Percentiles rank a stretch among this genome's conserved stretches.
Evolutionary conservation across 2,329 filamentous ascomycete species (phyloP).

Genomic region (Madurella mycetomatis): DNA sequence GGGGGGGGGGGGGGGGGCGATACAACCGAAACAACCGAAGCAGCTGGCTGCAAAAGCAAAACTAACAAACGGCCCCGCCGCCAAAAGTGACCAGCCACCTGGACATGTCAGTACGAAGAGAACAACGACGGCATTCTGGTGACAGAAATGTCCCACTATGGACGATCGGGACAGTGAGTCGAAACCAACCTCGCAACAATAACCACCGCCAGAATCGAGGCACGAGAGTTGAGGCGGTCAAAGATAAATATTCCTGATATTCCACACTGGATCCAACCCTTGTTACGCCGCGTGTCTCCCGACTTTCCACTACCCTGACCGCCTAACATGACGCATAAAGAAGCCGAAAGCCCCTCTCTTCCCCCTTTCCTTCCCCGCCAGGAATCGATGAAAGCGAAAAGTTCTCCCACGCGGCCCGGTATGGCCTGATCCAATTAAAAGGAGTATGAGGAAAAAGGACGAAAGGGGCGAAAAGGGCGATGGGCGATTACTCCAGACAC

Average conservation of each 20-base stretch:
- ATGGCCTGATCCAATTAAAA: not conserved
- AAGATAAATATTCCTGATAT: slow-evolving; percentile 1
- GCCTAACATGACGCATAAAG: not conserved
- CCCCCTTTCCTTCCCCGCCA: not conserved
- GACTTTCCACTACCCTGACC: not conserved
- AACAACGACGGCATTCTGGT: too few relatives aligned
- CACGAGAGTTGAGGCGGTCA: not conserved
- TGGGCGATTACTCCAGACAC: not conserved
- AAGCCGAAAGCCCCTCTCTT: too few relatives aligned
- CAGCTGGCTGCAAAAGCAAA: too few relatives aligned
- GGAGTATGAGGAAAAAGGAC: not conserved
- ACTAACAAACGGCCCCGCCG: too few relatives aligned
- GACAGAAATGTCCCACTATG: not conserved
- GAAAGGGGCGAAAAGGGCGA: too few relatives aligned
- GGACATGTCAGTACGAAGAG: too few relatives aligned
- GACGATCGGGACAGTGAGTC: not conserved
- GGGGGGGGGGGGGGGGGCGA: too few relatives aligned
- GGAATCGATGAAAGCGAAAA: not conserved
- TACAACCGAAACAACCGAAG: too few relatives aligned
- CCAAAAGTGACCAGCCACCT: too few relatives aligned
- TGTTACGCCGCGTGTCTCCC: not conserved
- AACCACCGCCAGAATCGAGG: not conserved
- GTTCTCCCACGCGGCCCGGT: not conserved
- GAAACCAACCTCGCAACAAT: not conserved
- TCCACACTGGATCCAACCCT: not conserved